These are phyloP conservation scores for Kuraishia floccosa DNA, from an alignment of 805 yeast species.

Conservation along the genomic window DNA sequence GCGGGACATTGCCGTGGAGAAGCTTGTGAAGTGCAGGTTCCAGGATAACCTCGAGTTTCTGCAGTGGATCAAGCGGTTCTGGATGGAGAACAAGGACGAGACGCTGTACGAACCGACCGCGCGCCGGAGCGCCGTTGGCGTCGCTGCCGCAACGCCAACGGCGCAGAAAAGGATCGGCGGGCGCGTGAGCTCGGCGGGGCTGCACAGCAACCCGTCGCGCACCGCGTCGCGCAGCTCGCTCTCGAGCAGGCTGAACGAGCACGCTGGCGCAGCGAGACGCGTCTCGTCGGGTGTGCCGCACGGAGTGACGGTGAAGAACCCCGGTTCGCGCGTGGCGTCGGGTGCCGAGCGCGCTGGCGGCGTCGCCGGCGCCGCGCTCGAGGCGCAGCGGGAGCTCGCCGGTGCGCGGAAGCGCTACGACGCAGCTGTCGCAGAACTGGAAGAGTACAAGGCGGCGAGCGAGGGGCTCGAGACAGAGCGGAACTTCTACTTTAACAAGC, in stretches of 20 bases:
- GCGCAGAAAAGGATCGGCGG: slow-evolving; percentile 1
- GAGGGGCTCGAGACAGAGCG: slow-evolving; percentile 73
- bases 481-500: slow-evolving; percentile 80
- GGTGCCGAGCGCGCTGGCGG: neutral
- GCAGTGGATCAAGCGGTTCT: slow-evolving; percentile 81
- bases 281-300: neutral
- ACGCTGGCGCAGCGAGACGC: neutral
- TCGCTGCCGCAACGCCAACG: slow-evolving; percentile 6
- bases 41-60: slow-evolving; percentile 92
- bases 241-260: neutral
- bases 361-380: slow-evolving; percentile 3
- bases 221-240: neutral
- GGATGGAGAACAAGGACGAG: slow-evolving; percentile 69
- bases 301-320: neutral
- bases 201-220: neutral
- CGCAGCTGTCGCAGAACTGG: slow-evolving; percentile 35
- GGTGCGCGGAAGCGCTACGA: slow-evolving; percentile 29
- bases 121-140: slow-evolving; percentile 26
- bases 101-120: slow-evolving; percentile 59
- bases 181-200: neutral
- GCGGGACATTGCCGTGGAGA: slow-evolving; percentile 70
- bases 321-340: neutral
- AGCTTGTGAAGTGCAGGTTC: slow-evolving; percentile 72
- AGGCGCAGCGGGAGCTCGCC: slow-evolving; percentile 30
- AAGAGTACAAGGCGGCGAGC: slow-evolving; percentile 45